phyloP scores from a whole-genome alignment of 2,329 filamentous ascomycete species.

The Ophiocordyceps camponoti-floridani region DNA sequence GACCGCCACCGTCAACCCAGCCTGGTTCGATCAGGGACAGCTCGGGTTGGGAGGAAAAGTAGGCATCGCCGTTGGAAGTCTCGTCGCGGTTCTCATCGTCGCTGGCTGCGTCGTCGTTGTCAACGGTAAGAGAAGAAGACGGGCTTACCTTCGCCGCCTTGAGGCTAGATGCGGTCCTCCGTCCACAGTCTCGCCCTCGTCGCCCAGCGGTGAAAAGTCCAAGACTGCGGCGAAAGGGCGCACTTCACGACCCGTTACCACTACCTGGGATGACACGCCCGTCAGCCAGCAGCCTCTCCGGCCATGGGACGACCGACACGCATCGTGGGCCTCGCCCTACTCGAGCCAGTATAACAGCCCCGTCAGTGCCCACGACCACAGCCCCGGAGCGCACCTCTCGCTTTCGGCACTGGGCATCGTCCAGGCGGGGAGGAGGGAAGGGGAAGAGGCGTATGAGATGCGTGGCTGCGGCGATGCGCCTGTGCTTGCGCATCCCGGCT shows the following conservation, averaged over 20 bases:
- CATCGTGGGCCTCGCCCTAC: slow-evolving; percentile 32
- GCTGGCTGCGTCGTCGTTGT: slow-evolving; percentile 35
- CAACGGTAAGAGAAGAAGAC: slow-evolving; percentile 36
- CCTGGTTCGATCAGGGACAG: slow-evolving; percentile 23
- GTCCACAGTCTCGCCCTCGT: slow-evolving; percentile 23
- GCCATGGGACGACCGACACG: slow-evolving; percentile 26
- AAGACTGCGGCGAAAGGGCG: slow-evolving; percentile 18
- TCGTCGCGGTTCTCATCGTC: slow-evolving; percentile 27
- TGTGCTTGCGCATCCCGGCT: slow-evolving; percentile 26
- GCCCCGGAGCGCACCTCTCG: neutral
- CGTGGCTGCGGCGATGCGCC: slow-evolving; percentile 16
- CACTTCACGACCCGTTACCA: slow-evolving; percentile 9
- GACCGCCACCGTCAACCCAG: slow-evolving; percentile 18
- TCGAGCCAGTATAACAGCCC: slow-evolving; percentile 41
- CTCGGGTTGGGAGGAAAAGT: slow-evolving; percentile 36
- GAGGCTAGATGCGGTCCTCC: slow-evolving; percentile 18
- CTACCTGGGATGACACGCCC: slow-evolving; percentile 34
- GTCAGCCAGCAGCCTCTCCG: slow-evolving; percentile 18
- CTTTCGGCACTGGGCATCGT: slow-evolving; percentile 4
- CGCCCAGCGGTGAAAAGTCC: slow-evolving; percentile 10
- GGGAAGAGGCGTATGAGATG: slow-evolving; percentile 29
- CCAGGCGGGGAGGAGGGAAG: slow-evolving; percentile 23
- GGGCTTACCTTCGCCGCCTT: slow-evolving; percentile 29
- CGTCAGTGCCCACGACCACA: slow-evolving; percentile 22
- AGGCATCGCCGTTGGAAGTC: slow-evolving; percentile 34